Evolutionary conservation across 106 monocot genomes (phyloP).

Genomic region (Allium sativum): DNA sequence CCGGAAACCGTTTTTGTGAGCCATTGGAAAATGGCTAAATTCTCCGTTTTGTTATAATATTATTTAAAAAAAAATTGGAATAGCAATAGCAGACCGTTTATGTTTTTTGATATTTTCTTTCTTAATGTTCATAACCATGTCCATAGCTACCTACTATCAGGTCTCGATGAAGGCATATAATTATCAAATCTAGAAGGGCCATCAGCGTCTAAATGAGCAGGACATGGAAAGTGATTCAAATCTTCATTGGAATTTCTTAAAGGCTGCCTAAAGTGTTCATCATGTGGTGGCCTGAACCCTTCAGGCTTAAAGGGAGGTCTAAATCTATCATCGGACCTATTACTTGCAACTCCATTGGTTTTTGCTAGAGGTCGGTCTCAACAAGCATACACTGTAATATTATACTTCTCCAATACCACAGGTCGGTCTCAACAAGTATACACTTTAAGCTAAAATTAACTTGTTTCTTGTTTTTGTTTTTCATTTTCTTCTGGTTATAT

Average conservation of each 20-base stretch:
- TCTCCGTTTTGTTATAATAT: too few species aligned
- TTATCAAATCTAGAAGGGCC: slow-evolving; percentile 31
- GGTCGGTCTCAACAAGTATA: too few species aligned
- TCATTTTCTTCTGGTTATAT: too few species aligned
- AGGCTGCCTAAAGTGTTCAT: slow-evolving; percentile 19
- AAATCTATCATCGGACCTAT: slow-evolving; percentile 28
- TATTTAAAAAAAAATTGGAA: too few species aligned
- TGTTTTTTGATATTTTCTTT: slow-evolving; percentile 51
- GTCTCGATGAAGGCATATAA: slow-evolving; percentile 23
- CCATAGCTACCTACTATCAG: slow-evolving; percentile 56
- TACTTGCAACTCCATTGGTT: slow-evolving; percentile 17
- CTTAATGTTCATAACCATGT: slow-evolving; percentile 76
- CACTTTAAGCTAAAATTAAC: too few species aligned
- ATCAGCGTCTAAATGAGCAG: slow-evolving; percentile 42
- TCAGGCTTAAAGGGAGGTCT: slow-evolving; percentile 27
- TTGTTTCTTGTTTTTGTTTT: too few species aligned
- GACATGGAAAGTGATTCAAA: slow-evolving; percentile 56
- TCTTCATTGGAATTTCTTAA: slow-evolving; percentile 58
- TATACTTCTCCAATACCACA: too few species aligned
- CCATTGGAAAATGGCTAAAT: too few species aligned
- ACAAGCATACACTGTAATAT: too few species aligned
- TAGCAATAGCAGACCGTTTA: slow-evolving; percentile 19
- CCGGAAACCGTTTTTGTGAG: too few species aligned
- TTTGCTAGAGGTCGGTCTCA: slow-evolving; percentile 11
- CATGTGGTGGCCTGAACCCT: slow-evolving; percentile 12